A percentile compares a stretch with the other conserved stretches of the same genome.
Evolutionary conservation across 2,329 filamentous ascomycete genomes (phyloP).

Genomic region (Dothideomycetes sp.): DNA sequence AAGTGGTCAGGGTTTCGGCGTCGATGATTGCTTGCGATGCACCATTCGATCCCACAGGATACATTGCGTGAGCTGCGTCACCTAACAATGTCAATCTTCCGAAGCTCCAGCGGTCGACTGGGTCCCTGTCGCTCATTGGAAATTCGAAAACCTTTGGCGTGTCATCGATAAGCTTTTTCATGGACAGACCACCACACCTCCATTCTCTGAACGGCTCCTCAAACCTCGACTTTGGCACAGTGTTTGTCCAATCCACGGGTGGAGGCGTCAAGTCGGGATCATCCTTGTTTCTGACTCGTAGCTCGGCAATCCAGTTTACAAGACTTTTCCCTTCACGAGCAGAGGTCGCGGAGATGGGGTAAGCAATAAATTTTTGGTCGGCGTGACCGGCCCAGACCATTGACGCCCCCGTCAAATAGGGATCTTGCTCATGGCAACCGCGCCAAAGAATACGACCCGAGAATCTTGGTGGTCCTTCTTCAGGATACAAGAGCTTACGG

Average conservation of each 20-base stretch:
- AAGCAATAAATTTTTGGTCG: constrained; percentile 41
- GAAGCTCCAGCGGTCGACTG: constrained; percentile 33
- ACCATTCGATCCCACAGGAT: constrained; percentile 37
- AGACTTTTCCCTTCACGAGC: constrained; percentile 30
- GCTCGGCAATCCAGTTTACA: constrained; percentile 41
- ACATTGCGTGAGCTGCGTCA: constrained; percentile 35
- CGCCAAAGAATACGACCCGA: constrained; percentile 40
- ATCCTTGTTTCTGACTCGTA: constrained; percentile 34
- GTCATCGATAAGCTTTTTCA: constrained; percentile 34
- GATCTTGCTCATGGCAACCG: constrained; percentile 33
- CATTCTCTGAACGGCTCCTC: constrained; percentile 32
- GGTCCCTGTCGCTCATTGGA: constrained; percentile 39
- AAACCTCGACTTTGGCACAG: constrained; percentile 34
- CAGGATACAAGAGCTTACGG: constrained; percentile 33
- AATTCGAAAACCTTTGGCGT: constrained; percentile 39
- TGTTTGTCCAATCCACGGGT: constrained; percentile 36
- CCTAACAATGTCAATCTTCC: constrained; percentile 32
- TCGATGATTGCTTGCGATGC: constrained; percentile 39
- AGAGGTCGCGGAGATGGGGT: constrained; percentile 34
- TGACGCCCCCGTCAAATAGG: constrained; percentile 34
- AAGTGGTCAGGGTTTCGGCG: constrained; percentile 31
- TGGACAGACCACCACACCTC: constrained; percentile 35
- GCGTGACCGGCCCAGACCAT: constrained; percentile 41
- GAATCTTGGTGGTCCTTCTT: constrained; percentile 37
- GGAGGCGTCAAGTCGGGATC: constrained; percentile 37